Conservation (phyloP, 345 rosid genomes). For the Hypericum androsaemum region DNA sequence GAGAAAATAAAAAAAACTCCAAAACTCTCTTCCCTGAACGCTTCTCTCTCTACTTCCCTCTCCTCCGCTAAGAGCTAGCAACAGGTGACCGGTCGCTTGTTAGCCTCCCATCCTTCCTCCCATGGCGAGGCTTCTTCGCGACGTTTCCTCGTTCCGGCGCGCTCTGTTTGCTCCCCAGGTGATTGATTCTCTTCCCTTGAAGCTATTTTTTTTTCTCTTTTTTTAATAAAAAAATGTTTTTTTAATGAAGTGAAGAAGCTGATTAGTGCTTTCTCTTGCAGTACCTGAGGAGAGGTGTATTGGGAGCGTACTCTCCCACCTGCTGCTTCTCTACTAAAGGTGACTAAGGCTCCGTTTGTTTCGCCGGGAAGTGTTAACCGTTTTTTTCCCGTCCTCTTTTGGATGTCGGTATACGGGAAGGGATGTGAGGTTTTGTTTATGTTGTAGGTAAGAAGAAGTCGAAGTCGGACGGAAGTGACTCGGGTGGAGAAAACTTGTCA, state of each 20-base stretch:
- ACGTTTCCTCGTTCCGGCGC: neutral
- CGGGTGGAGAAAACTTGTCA: constrained; percentile 60
- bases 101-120: neutral
- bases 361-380: neutral
- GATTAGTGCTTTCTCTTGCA: constrained; percentile 17
- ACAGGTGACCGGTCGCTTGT: too few species aligned
- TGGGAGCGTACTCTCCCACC: constrained; percentile 42
- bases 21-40: too few species aligned
- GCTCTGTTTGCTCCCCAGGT: neutral
- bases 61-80: too few species aligned
- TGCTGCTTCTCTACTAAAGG: constrained; percentile 62
- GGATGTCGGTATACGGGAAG: neutral
- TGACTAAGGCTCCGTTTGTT: constrained; percentile 10
- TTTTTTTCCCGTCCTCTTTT: too few species aligned
- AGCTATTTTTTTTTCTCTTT: neutral
- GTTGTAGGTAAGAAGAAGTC: constrained; percentile 54
- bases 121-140: constrained; percentile 7
- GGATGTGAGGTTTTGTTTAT: neutral
- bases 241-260: too few species aligned
- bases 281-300: constrained; percentile 32
- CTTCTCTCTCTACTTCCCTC: too few species aligned
- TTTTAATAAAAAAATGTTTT: neutral
- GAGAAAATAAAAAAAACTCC: too few species aligned
- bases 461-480: constrained; percentile 68
- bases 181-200: neutral